Conservation (phyloP, 2,329 filamentous ascomycete species). For the Aspergillus fischeri region DNA sequence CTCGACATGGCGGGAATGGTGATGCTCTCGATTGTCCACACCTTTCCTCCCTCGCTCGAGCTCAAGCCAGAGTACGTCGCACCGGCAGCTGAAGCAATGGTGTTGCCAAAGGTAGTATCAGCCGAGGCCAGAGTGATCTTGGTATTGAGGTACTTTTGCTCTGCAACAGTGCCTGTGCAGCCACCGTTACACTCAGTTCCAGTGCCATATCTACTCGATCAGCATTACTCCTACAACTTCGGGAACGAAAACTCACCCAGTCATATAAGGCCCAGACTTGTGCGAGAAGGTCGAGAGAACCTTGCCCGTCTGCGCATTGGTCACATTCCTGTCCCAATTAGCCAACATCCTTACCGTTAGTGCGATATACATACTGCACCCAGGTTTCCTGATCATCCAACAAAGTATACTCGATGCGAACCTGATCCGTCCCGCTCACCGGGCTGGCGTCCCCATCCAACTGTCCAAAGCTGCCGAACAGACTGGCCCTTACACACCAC, state of each 20-base stretch:
- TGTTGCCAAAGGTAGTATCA: conserved; percentile 24
- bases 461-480: conserved; percentile 43
- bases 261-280: conserved; percentile 37
- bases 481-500: conserved; percentile 41
- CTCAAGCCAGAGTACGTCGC: conserved; percentile 33
- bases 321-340: conserved; percentile 21
- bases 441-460: conserved; percentile 22
- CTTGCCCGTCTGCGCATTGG: conserved; percentile 33
- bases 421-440: conserved; percentile 29
- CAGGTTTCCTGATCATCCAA: conserved; percentile 26
- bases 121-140: conserved; percentile 35
- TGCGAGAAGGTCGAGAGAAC: conserved; percentile 32
- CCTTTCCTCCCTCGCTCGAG: conserved; percentile 32
- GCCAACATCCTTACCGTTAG: neutral
- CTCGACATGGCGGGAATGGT: conserved; percentile 31
- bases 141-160: conserved; percentile 39
- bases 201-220: conserved; percentile 28
- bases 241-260: conserved; percentile 13
- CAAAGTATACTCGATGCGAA: conserved; percentile 24
- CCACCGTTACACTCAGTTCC: conserved; percentile 40
- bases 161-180: conserved; percentile 38
- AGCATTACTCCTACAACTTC: too few species aligned
- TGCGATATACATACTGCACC: conserved; percentile 20
- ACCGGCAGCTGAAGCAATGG: conserved; percentile 24
- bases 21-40: conserved; percentile 37